A percentile compares a stretch with the other conserved stretches of the same genome.
Conservation (phyloP, 345 rosid species). For the Garcia nutans region DNA sequence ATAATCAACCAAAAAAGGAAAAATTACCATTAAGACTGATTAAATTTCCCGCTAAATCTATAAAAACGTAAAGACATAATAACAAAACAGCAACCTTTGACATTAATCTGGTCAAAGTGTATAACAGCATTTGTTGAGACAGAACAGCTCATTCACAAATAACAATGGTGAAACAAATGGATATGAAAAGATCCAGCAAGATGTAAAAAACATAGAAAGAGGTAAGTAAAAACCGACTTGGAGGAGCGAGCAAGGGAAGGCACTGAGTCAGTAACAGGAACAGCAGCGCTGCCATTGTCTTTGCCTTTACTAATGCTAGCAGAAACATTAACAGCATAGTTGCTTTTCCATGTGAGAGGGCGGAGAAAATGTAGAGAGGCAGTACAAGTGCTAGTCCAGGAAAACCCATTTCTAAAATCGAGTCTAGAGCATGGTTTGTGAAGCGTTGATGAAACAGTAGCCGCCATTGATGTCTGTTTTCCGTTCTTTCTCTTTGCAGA, state of each 20-base stretch:
- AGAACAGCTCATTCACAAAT: neutral
- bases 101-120: neutral
- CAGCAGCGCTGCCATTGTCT: slow-evolving; percentile 22
- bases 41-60: neutral
- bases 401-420: slow-evolving; percentile 8
- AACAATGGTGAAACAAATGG: neutral
- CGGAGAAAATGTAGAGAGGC: slow-evolving; percentile 14
- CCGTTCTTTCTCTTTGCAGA: too few species aligned
- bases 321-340: slow-evolving; percentile 17
- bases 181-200: neutral
- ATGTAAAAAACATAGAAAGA: neutral
- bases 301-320: slow-evolving; percentile 22
- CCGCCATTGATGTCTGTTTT: slow-evolving; percentile 17
- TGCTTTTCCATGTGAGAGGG: neutral
- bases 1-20: neutral
- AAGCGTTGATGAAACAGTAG: slow-evolving; percentile 4
- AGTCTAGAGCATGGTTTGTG: slow-evolving; percentile 2
- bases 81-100: neutral
- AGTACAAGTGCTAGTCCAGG: slow-evolving; percentile 1
- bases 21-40: neutral
- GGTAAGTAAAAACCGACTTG: slow-evolving; percentile 16
- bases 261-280: slow-evolving; percentile 10
- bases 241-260: slow-evolving; percentile 20
- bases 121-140: neutral
- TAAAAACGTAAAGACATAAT: neutral